Conservation (phyloP, 1,284 basidiomycete genomes). For the Phellinidium pouzarii region DNA sequence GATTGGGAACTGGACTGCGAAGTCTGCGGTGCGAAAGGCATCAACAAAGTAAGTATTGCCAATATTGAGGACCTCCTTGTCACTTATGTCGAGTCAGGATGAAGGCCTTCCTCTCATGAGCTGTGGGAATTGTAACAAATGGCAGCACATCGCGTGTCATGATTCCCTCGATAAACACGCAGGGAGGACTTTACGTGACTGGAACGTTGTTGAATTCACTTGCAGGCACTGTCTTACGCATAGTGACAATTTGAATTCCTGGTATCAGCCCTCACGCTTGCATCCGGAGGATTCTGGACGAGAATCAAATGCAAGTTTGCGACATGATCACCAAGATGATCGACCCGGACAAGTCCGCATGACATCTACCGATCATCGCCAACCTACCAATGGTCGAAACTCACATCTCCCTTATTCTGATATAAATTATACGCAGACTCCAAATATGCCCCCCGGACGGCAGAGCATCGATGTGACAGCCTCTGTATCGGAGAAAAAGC, state of each 20-base stretch:
- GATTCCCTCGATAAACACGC: constrained; percentile 52
- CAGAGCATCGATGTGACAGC: background rate
- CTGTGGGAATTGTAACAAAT: constrained; percentile 72
- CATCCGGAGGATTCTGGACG: background rate
- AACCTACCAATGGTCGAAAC: background rate
- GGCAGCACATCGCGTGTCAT: constrained; percentile 81
- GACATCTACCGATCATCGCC: background rate
- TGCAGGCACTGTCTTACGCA: constrained; percentile 13
- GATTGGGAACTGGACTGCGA: constrained; percentile 85
- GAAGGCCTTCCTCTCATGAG: constrained; percentile 71
- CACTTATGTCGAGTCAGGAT: constrained; percentile 41
- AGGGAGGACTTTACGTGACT: constrained; percentile 58
- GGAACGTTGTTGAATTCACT: constrained; percentile 58
- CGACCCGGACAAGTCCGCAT: background rate
- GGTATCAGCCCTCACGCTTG: background rate
- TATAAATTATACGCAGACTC: background rate
- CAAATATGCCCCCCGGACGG: background rate
- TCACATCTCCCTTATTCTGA: background rate
- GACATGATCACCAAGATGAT: background rate
- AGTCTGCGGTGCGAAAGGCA: constrained; percentile 62
- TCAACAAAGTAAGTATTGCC: constrained; percentile 51
- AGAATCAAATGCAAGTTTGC: background rate
- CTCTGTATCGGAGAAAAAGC: too few relatives aligned
- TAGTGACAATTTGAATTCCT: background rate
- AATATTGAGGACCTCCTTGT: constrained; percentile 4